These are phyloP conservation scores for Yarrowia galli DNA, from an alignment of 1,139 yeast species.

Conservation along the genomic window DNA sequence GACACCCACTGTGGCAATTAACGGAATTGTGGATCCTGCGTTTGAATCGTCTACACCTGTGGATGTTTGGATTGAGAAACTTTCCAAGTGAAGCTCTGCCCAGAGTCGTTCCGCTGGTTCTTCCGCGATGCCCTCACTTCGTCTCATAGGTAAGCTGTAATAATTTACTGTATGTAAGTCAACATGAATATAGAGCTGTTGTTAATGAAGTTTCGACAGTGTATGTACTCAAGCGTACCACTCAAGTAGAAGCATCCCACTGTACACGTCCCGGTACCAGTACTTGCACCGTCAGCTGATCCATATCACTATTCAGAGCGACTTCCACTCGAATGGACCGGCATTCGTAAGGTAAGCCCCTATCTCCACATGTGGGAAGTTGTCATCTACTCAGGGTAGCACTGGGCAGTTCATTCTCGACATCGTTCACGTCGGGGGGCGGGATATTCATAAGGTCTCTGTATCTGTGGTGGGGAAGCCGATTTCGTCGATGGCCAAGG, in stretches of 20 bases:
- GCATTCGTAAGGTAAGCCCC: too few species aligned
- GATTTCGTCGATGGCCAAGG: conserved; percentile 9
- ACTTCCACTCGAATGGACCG: too few species aligned
- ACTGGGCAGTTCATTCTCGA: neutral
- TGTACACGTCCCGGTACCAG: too few species aligned
- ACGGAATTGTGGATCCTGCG: conserved; percentile 63
- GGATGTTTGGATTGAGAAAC: conserved; percentile 48
- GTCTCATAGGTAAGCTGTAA: neutral
- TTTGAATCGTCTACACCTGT: conserved; percentile 54
- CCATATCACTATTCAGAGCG: too few species aligned
- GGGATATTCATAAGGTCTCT: neutral
- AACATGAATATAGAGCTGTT: too few species aligned
- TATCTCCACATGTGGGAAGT: too few species aligned
- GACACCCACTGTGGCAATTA: conserved; percentile 79
- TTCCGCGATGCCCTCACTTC: neutral
- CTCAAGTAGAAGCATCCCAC: too few species aligned
- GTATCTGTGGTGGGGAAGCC: conserved; percentile 4
- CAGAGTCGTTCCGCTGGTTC: neutral
- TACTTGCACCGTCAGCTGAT: too few species aligned
- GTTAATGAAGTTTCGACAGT: too few species aligned
- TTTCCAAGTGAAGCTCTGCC: conserved; percentile 39
- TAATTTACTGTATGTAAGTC: neutral
- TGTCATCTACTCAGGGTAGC: too few species aligned
- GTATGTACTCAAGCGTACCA: too few species aligned
- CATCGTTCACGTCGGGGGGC: neutral